A percentile compares a stretch with the other conserved stretches of the same genome.
phyloP scores from a whole-genome alignment of 176 grass and related monocot genomes.

The Triticum urartu region DNA sequence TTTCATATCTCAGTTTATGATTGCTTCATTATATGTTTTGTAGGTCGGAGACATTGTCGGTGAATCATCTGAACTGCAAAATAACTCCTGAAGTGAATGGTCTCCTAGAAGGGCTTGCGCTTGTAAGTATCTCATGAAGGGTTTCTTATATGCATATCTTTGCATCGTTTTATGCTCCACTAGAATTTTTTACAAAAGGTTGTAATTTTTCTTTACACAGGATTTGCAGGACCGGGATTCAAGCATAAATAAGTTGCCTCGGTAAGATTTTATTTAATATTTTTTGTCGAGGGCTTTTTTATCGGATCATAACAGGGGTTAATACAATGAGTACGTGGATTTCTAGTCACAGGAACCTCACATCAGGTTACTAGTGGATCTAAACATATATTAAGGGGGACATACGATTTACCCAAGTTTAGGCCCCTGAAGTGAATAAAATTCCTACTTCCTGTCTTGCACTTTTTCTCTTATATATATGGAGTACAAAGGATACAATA shows the following conservation, averaged over 20 bases:
- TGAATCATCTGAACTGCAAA: background rate
- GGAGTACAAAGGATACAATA: too few relatives aligned
- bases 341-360: too few relatives aligned
- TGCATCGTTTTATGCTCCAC: background rate
- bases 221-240: background rate
- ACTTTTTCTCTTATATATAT: too few relatives aligned
- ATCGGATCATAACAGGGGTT: too few relatives aligned
- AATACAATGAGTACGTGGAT: too few relatives aligned
- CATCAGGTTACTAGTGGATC: too few relatives aligned
- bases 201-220: background rate
- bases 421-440: too few relatives aligned
- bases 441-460: too few relatives aligned
- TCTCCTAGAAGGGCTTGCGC: background rate
- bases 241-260: background rate
- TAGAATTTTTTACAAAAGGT: background rate
- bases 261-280: background rate
- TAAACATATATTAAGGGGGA: too few relatives aligned
- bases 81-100: background rate
- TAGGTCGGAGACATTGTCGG: background rate
- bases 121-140: background rate
- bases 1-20: background rate
- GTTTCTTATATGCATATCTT: background rate
- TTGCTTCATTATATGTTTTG: background rate
- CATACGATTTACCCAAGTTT: too few relatives aligned
- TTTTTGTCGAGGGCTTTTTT: too few relatives aligned